phyloP scores from a whole-genome alignment of 2,329 filamentous ascomycete genomes.

The Nannizziopsis barbatae region DNA sequence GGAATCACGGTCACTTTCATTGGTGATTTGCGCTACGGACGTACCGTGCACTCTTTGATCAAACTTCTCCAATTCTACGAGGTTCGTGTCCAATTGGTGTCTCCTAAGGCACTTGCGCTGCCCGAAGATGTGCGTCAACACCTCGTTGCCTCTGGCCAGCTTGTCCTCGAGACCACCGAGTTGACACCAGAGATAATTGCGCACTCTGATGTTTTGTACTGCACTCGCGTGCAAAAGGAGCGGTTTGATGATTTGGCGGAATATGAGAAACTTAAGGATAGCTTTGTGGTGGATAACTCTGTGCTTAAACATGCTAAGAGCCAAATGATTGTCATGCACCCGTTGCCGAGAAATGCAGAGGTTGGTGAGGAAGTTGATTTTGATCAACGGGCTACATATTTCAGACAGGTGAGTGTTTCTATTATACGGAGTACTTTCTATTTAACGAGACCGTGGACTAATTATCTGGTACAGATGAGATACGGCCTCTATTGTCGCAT shows the following conservation, averaged over 20 bases:
- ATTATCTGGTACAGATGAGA: conserved; percentile 57
- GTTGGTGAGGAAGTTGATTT: conserved; percentile 94
- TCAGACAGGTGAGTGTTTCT: conserved; percentile 77
- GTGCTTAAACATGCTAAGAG: conserved; percentile 84
- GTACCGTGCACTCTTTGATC: conserved; percentile 88
- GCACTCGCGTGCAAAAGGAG: conserved; percentile 93
- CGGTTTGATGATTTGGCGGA: conserved; percentile 69
- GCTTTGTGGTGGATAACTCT: conserved; percentile 79
- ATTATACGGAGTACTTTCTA: too few species aligned
- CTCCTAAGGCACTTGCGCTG: conserved; percentile 65
- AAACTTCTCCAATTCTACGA: conserved; percentile 94
- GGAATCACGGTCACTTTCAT: conserved; percentile 93
- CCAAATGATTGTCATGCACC: conserved; percentile 91
- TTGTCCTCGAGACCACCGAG: conserved; percentile 61
- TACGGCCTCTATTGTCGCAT: conserved; percentile 97
- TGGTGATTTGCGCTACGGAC: conserved; percentile 84
- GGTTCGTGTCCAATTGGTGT: conserved; percentile 82
- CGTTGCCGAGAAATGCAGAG: conserved; percentile 85
- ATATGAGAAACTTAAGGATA: conserved; percentile 80
- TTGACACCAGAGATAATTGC: conserved; percentile 80
- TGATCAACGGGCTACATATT: conserved; percentile 93
- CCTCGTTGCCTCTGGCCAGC: conserved; percentile 62
- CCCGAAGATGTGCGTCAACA: conserved; percentile 63
- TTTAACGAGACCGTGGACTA: conserved; percentile 1
- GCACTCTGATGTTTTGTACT: conserved; percentile 85